Base-by-base conservation (phyloP, 1,284 basidiomycete species). In the Cutaneotrichosporon cavernicola region DNA sequence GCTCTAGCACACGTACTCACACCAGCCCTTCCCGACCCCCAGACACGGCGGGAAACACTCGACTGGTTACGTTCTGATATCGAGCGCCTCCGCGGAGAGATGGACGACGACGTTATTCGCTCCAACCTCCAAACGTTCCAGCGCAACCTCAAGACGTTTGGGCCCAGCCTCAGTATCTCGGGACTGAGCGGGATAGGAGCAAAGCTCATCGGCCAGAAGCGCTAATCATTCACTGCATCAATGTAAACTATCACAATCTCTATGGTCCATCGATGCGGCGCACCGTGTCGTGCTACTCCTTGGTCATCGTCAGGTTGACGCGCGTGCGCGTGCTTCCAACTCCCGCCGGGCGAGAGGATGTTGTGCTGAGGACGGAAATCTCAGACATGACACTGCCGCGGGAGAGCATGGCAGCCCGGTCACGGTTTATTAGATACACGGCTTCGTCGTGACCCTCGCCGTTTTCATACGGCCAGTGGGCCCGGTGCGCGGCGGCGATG, bases 21-120 rank as follows among this genome's bases (percentile, higher is more conserved):
- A 5, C 30, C 63, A 81, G 80, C 79, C n/a, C 60, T 81, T 6
- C 79, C 78, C 9, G 78, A 80, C 61, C 60, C 73, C 1, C 58
- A 65, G 10, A 78, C 75, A 2, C 69, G 80, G 18, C 55, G 80
- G 46, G 80, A 81, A 63, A 80, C 80, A 38, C 70, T 81, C 31
- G 73, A 81, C 69, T 80, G 73, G 71, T 65, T 81, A 11, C 65
- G 80, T 57, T 61, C 64, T 2, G 80, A 81, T 56, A 60, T 81
- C 14, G 76, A 79, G 65, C 65, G 75, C 51, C 56, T 81, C 10
- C 62, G 68, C 18, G 60, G 61, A 9, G 72, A 74, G 32, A 69
- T 70, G 4, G 74, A 78, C 64, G 62, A 80, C 11, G 79, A 76
- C 65, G 65, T 56, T 22, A 55, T 68, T 3, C 46, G 47, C 4